Percentiles rank a stretch among this genome's conserved stretches.
Conservation (phyloP, 441 rosid species). For the Rhodomyrtus psidioides region DNA sequence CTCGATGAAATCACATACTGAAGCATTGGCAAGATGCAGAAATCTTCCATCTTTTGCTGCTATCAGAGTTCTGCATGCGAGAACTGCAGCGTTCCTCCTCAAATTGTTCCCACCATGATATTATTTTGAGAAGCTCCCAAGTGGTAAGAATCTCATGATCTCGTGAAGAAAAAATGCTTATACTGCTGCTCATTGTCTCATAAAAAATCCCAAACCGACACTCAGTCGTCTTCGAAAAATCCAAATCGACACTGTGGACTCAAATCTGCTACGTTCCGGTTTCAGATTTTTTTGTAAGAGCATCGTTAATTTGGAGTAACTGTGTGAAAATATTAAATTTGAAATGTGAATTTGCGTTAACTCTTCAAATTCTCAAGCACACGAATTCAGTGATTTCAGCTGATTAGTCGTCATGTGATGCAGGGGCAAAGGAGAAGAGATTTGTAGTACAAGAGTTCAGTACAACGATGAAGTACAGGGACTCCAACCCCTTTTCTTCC, state of each 20-base stretch:
- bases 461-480: neutral
- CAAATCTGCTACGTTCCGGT: too few species aligned
- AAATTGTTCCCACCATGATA: neutral
- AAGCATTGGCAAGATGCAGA: accelerated
- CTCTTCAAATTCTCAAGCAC: too few species aligned
- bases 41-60: neutral
- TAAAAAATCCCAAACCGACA: neutral
- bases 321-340: too few species aligned
- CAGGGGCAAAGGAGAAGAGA: neutral
- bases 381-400: too few species aligned
- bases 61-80: neutral
- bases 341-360: too few species aligned
- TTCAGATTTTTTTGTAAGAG: too few species aligned
- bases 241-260: accelerated
- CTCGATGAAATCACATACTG: accelerated
- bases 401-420: too few species aligned
- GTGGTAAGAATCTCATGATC: neutral
- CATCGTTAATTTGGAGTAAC: too few species aligned
- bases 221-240: neutral
- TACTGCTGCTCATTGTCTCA: too few species aligned
- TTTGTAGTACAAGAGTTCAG: neutral
- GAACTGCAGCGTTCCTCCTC: neutral
- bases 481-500: neutral
- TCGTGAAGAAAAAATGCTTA: neutral
- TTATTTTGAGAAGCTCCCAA: neutral